Conservation (phyloP, 2,329 filamentous ascomycete species). For the Massarina eburnea region DNA sequence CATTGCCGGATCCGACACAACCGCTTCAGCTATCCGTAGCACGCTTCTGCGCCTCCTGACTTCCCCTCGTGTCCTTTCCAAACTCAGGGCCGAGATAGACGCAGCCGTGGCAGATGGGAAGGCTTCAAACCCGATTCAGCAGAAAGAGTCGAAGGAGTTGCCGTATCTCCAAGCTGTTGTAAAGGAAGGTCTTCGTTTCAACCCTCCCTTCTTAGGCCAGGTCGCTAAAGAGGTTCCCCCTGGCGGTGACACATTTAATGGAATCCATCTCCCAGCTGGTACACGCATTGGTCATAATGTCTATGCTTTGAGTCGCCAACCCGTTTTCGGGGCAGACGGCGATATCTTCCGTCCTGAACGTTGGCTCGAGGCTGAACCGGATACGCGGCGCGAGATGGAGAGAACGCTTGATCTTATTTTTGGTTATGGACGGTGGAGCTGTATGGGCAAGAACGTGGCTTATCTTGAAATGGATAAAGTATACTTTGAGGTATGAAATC, state of each 20-base stretch:
- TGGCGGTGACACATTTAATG: constrained; percentile 10
- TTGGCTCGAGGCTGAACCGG: constrained; percentile 26
- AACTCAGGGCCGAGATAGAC: constrained; percentile 11
- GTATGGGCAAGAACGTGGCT: constrained; percentile 17
- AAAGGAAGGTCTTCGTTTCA: constrained; percentile 28
- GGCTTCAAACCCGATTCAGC: constrained; percentile 10
- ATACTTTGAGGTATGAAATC: constrained; percentile 20
- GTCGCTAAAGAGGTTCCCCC: constrained; percentile 2
- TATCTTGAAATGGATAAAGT: constrained; percentile 26
- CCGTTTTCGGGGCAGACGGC: constrained; percentile 2
- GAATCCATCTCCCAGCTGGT: constrained; percentile 5
- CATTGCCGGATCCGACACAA: constrained; percentile 17
- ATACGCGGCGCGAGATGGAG: constrained; percentile 21
- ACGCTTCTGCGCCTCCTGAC: constrained; percentile 9
- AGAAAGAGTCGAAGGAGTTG: constrained; percentile 10
- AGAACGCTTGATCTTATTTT: constrained; percentile 15
- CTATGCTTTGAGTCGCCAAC: neutral
- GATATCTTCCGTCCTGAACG: constrained; percentile 12
- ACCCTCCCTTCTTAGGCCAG: neutral
- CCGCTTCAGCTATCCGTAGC: constrained; percentile 11
- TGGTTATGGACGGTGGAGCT: constrained; percentile 15
- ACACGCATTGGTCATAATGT: constrained; percentile 1
- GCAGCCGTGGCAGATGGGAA: constrained; percentile 1
- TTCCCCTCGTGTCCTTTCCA: constrained; percentile 6
- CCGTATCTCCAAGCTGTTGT: constrained; percentile 19